Conservation (phyloP, 306 rosid species). For the Vigna angularis region DNA sequence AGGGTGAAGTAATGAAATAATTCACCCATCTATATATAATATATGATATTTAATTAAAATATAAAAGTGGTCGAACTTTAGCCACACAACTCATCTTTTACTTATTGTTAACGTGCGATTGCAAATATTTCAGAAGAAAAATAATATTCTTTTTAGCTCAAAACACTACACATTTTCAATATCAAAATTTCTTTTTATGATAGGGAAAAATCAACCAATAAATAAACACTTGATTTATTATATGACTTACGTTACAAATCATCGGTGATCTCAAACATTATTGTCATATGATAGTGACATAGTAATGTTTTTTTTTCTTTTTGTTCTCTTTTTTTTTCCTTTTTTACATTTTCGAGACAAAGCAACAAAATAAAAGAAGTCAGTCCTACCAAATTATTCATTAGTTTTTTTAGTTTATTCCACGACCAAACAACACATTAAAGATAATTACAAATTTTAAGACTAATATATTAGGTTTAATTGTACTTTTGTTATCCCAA, state of each 20-base stretch:
- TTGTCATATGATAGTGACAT: slow-evolving; percentile 9
- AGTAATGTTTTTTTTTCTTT: not conserved
- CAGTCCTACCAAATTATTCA: slow-evolving; percentile 14
- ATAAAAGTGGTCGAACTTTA: no score
- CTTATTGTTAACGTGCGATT: no score
- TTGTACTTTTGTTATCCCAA: no score
- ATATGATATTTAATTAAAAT: no score
- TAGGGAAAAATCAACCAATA: not conserved
- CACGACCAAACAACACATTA: not conserved
- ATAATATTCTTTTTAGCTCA: no score
- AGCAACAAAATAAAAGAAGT: slow-evolving; percentile 20
- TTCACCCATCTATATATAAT: no score
- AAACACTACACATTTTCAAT: not conserved
- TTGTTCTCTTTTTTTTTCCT: not conserved
- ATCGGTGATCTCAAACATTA: not conserved
- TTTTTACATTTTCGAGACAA: not conserved
- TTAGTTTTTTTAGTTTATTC: not conserved
- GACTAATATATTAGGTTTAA: not conserved
- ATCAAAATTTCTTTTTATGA: not conserved
- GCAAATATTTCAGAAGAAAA: no score
- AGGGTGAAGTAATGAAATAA: no score
- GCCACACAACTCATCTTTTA: no score
- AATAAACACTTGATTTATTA: not conserved
- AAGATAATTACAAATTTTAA: slow-evolving; percentile 8
- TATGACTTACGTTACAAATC: not conserved